Conservation (phyloP, 2,329 filamentous ascomycete genomes). For the Pseudopithomyces chartarum region DNA sequence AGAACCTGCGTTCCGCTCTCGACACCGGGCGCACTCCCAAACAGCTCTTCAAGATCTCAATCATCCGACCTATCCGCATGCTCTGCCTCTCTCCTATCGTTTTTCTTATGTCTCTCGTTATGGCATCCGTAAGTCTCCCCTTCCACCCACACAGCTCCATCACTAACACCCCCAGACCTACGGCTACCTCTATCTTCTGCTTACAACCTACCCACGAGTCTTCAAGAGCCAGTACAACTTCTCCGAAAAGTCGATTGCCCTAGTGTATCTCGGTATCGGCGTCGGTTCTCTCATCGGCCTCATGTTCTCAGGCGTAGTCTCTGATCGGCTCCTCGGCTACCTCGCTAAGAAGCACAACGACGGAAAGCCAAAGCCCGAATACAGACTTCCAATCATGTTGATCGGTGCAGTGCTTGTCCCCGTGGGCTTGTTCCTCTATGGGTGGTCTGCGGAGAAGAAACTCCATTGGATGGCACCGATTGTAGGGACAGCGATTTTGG, state of each 20-base stretch:
- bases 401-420: slow-evolving; percentile 1
- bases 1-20: slow-evolving; percentile 33
- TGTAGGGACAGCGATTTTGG: slow-evolving; percentile 12
- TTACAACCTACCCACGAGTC: slow-evolving; percentile 23
- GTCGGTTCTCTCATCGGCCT: slow-evolving; percentile 20
- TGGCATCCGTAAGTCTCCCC: not conserved
- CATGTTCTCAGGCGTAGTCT: slow-evolving; percentile 13
- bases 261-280: slow-evolving; percentile 16
- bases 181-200: slow-evolving; percentile 22
- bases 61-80: slow-evolving; percentile 36
- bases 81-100: slow-evolving; percentile 26
- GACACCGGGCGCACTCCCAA: not conserved
- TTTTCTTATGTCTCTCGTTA: slow-evolving; percentile 16
- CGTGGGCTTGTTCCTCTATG: slow-evolving; percentile 51
- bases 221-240: slow-evolving; percentile 20
- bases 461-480: slow-evolving; percentile 59
- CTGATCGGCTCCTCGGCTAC: not conserved
- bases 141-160: not conserved
- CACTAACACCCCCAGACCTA: slow-evolving; percentile 15
- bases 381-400: slow-evolving; percentile 5
- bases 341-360: slow-evolving; percentile 1
- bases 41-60: slow-evolving; percentile 5
- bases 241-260: slow-evolving; percentile 12
- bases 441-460: slow-evolving; percentile 57
- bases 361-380: slow-evolving; percentile 4